Evolutionary conservation across 2,329 filamentous ascomycete genomes (phyloP).

Genomic region (Thelonectria discophora): DNA sequence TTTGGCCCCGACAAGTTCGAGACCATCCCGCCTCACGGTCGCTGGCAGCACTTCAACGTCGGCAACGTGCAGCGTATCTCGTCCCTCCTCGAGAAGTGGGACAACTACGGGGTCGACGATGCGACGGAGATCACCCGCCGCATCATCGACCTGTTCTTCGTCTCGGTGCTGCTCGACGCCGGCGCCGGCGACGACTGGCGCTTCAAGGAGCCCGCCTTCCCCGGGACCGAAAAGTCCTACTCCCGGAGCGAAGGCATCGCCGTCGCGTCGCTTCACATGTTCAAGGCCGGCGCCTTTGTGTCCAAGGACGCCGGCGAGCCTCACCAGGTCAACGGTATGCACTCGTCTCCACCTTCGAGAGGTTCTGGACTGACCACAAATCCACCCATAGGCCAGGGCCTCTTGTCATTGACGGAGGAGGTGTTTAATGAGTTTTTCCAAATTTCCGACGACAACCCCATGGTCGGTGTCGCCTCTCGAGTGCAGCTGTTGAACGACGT

Average conservation of each 20-base stretch:
- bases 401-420: slow-evolving; percentile 46
- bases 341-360: fast-evolving
- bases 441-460: slow-evolving; percentile 53
- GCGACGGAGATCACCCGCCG: slow-evolving; percentile 59
- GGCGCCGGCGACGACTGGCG: slow-evolving; percentile 61
- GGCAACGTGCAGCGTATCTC: slow-evolving; percentile 61
- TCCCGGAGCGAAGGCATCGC: slow-evolving; percentile 61
- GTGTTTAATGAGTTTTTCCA: slow-evolving; percentile 54
- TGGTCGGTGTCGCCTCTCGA: slow-evolving; percentile 56
- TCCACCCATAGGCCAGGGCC: slow-evolving; percentile 42
- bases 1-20: slow-evolving; percentile 58
- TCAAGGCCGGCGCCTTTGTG: slow-evolving; percentile 52
- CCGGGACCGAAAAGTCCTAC: slow-evolving; percentile 44
- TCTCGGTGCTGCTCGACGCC: slow-evolving; percentile 66
- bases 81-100: slow-evolving; percentile 56
- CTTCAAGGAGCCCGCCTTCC: slow-evolving; percentile 50
- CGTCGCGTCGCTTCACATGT: slow-evolving; percentile 61
- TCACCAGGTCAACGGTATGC: slow-evolving; percentile 49
- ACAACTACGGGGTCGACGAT: slow-evolving; percentile 49
- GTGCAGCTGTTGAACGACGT: slow-evolving; percentile 53
- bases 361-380: slow-evolving; percentile 6
- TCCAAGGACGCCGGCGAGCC: slow-evolving; percentile 20
- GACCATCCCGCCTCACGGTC: slow-evolving; percentile 63
- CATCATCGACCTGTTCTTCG: slow-evolving; percentile 68
- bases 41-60: slow-evolving; percentile 72